A percentile compares a stretch with the other conserved stretches of the same genome.
Conservation (phyloP, 1,284 basidiomycete genomes). For the Lentinula novae-zelandiae region DNA sequence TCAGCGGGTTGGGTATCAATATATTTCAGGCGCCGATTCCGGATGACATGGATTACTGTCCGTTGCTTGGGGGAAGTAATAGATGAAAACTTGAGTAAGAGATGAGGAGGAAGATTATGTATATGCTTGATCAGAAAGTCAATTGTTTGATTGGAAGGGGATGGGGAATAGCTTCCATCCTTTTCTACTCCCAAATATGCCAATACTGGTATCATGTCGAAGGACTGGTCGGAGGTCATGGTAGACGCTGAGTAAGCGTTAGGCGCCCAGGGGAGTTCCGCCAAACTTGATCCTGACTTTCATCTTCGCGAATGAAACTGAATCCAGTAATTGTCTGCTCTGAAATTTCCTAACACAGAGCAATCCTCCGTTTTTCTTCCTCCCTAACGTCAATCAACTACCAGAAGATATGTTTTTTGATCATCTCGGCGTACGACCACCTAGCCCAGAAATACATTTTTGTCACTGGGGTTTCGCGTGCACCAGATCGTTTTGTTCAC, state of each 20-base stretch:
- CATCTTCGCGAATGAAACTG: background rate
- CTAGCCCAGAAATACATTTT: background rate
- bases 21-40: slow-evolving; percentile 68
- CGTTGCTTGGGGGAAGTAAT: slow-evolving; percentile 66
- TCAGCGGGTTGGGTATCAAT: slow-evolving; percentile 48
- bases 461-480: slow-evolving; percentile 51
- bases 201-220: slow-evolving; percentile 43
- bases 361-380: background rate
- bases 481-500: slow-evolving; percentile 31
- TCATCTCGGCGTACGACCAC: background rate
- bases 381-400: background rate
- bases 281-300: background rate
- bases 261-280: background rate
- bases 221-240: slow-evolving; percentile 29
- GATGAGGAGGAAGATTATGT: slow-evolving; percentile 61
- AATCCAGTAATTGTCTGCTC: background rate
- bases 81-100: slow-evolving; percentile 55
- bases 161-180: slow-evolving; percentile 46
- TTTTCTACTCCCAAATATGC: slow-evolving; percentile 59
- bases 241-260: background rate
- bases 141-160: slow-evolving; percentile 55
- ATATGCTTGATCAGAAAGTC: slow-evolving; percentile 60
- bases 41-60: slow-evolving; percentile 54
- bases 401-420: background rate
- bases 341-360: background rate